Evolutionary conservation across 202 grass and related monocot species (phyloP), one percentile per base, ranked within the genome.

Genomic region (Alloteropsis angusta): DNA sequence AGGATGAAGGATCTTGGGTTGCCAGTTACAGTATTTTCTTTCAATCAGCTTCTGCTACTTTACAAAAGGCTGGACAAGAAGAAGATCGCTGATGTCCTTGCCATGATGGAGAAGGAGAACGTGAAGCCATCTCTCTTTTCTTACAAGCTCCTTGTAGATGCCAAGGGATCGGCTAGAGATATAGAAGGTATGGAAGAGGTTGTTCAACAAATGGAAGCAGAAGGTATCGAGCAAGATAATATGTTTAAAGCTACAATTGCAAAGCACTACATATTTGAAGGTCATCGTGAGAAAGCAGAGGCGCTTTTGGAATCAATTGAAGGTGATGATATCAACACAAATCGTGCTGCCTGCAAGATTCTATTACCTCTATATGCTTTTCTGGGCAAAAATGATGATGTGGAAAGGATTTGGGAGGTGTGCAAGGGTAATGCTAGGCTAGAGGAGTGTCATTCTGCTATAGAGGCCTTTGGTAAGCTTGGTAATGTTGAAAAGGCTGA

Each of bases 61-160:
- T 94, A 94, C 85, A 94, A 87, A 81, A 85, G 70, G 74, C n/a
- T 84, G 43, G 87, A 97, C 80, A 92, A 22, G 60, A 94, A 90
- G 77, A 97, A 94, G 87, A 92, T 97, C 19, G 15, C 85, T 38
- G 94, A 97, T 85, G 83, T 94, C 63, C 88, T 97, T 1, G n/a
- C 43, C 35, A 88, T 90, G 87, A 97, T 97, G 91, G 94, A 94
- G 62, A 94, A 87, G 76, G 80, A 92, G 47, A 71, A 87, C 84
- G 25, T 94, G 68, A 97, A 92, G 75, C 91, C 91, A 56, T 81
- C 64, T 56, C 85, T 88, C 37, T 85, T 94, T 54, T 90, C 94
- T 74, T 97, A 92, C 80, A 97, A 82, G 66, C 71, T 94, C 35
- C 86, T 97, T 42, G 72, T 94, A 68, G 91, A 94, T 39, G 58